Evolutionary conservation across 1,284 basidiomycete species (phyloP).

Genomic region (Leccinum huronense): DNA sequence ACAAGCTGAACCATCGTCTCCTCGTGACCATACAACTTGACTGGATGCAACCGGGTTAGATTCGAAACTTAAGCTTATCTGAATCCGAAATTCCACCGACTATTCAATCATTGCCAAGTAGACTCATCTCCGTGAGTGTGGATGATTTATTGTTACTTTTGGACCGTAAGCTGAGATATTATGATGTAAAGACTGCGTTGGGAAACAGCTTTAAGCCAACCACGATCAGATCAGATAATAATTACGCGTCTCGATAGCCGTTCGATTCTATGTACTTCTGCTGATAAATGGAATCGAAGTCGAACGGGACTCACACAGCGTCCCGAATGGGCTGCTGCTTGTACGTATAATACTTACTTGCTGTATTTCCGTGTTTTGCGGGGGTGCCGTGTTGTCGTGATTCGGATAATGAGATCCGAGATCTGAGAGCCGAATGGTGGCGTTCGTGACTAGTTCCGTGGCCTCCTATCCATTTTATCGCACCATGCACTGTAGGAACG

Average conservation of each 20-base stretch:
- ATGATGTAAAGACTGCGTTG: not conserved
- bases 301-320: not conserved
- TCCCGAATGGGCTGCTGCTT: not conserved
- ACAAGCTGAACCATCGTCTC: not conserved
- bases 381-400: not conserved
- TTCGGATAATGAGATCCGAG: not conserved
- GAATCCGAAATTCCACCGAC: not conserved
- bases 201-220: not conserved
- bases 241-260: not conserved
- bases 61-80: not conserved
- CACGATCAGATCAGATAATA: not conserved
- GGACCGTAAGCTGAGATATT: not conserved
- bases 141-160: not conserved
- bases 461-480: constrained; percentile 91
- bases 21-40: not conserved
- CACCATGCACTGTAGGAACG: constrained; percentile 62
- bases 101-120: not conserved
- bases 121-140: not conserved
- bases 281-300: not conserved
- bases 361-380: not conserved
- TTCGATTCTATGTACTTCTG: not conserved
- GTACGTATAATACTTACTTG: not conserved
- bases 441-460: constrained; percentile 64
- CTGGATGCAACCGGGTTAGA: not conserved
- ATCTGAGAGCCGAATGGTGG: not conserved